Evolutionary conservation across 2,329 filamentous ascomycete species (phyloP), one percentile per base, ranked within the genome.

Genomic region (Cordyceps pruinosa): DNA sequence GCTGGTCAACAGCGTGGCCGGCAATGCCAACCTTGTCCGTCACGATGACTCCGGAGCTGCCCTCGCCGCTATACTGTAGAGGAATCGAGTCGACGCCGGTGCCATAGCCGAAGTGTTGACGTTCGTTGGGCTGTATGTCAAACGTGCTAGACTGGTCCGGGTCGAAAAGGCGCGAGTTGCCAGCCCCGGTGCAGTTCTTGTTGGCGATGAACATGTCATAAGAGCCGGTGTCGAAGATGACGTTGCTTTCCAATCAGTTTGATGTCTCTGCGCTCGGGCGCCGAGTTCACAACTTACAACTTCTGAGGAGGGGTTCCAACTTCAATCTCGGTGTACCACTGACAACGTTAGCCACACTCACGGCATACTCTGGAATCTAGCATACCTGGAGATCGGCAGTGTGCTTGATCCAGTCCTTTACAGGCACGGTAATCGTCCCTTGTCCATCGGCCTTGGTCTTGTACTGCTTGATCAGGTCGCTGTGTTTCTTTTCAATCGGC

Each of bases 221-320:
- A 2, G 66, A 69, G 26, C 65, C 68, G 0, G 68, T 71, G 58
- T 71, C 68, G 41, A 69, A 66, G 44, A 69, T 61, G 32, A 72
- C 66, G 19, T 65, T 66, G 58, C 68, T 70, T 19, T 12, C 9
- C 1, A 10, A 21, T 49, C 12, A 47, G 52, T 6, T 19, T 39
- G 6, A 6, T 9, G n/a, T 32, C 39, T 60, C 42, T 32, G 30
- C 30, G 10, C 1, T 17, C 2, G n/a, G 30, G 32, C 2, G 13
- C 12, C n/a, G 12, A n/a, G 15, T n/a, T 37, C 12, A n/a, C 23
- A 9, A 65, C 67, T 61, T 63, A 69, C 68, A 69, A 62, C 6
- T 64, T 65, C 46, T 69, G 67, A 23, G 52, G 57, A 1, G 62
- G 63, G 2, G 61, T 63, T 15, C 63, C 63, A 25, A 64, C 59